Percentiles rank a stretch among this genome's conserved stretches.
Conservation (phyloP, 2,329 filamentous ascomycete species). For the Fusarium dimerum region DNA sequence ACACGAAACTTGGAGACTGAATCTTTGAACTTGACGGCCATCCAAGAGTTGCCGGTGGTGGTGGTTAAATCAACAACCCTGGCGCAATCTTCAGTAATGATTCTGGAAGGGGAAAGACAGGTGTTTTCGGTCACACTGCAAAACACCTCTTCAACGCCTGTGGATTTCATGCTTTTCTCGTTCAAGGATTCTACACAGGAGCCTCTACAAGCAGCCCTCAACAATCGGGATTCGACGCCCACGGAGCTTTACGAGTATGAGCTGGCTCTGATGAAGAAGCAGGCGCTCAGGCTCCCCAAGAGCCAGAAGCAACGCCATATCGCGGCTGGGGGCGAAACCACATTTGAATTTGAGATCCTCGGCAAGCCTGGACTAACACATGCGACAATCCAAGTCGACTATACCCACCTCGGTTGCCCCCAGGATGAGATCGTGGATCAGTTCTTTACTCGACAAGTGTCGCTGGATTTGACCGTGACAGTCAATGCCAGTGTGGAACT, state of each 20-base stretch:
- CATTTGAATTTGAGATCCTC: conserved; percentile 80
- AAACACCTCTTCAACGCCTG: conserved; percentile 75
- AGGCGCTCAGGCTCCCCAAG: conserved; percentile 61
- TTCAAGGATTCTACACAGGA: conserved; percentile 87
- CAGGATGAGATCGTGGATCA: conserved; percentile 67
- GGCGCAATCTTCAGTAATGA: conserved; percentile 84
- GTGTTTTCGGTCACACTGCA: conserved; percentile 77
- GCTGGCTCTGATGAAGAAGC: conserved; percentile 72
- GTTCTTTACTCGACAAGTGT: conserved; percentile 84
- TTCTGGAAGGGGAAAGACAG: conserved; percentile 85
- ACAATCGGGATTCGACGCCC: conserved; percentile 73
- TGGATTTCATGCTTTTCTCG: conserved; percentile 83
- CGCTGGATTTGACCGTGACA: conserved; percentile 79
- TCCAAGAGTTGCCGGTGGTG: conserved; percentile 76
- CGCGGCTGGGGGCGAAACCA: conserved; percentile 64
- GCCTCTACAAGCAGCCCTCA: conserved; percentile 72
- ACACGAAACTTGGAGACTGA: conserved; percentile 48
- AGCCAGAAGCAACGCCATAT: conserved; percentile 61
- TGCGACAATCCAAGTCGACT: conserved; percentile 81
- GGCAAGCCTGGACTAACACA: conserved; percentile 83
- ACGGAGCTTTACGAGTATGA: conserved; percentile 87
- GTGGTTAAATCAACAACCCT: conserved; percentile 75
- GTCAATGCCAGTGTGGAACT: conserved; percentile 91
- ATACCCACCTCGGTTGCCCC: conserved; percentile 74
- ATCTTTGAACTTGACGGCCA: conserved; percentile 68